Evolutionary conservation across 768 basidiomycete genomes (phyloP), one percentile per base, ranked within the genome.

Genomic region (Lactifluus piperatus): DNA sequence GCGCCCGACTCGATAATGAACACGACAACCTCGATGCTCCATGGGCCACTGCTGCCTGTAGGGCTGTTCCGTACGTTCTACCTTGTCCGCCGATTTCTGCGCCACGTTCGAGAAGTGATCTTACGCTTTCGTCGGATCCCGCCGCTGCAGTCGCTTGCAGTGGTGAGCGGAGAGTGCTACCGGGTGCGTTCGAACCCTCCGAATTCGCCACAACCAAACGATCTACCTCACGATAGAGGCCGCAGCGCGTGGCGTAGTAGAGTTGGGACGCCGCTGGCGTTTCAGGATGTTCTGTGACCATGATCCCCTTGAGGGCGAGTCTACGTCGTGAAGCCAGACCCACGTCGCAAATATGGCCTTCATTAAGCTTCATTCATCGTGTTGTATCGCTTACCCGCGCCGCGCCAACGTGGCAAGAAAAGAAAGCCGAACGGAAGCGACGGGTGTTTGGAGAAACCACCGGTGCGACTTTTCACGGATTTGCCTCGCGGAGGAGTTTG

Each of bases 381-480:
- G n/a, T n/a, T n/a, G n/a, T n/a, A n/a, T n/a, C n/a, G n/a, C n/a
- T n/a, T n/a, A n/a, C n/a, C n/a, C n/a, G n/a, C n/a, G n/a, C n/a
- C n/a, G n/a, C n/a, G n/a, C n/a, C n/a, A n/a, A n/a, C n/a, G n/a
- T n/a, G n/a, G n/a, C n/a, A n/a, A n/a, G n/a, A n/a, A n/a, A n/a
- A n/a, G n/a, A n/a, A n/a, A n/a, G n/a, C n/a, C n/a, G n/a, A n/a
- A n/a, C n/a, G n/a, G n/a, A n/a, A n/a, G n/a, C n/a, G n/a, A n/a
- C n/a, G n/a, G n/a, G n/a, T n/a, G n/a, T n/a, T n/a, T n/a, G n/a
- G n/a, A n/a, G n/a, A n/a, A n/a, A n/a, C n/a, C 63, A 73, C 18
- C 77, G 86, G 36, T 80, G 87, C 29, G 77, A 88, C 70, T 77
- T 73, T 74, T 88, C 66, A 71, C 89, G 45, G 88, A 91, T 66